Evolutionary conservation across 495 filamentous ascomycete genomes (phyloP).

Genomic region (Penicillium longicatenatum): DNA sequence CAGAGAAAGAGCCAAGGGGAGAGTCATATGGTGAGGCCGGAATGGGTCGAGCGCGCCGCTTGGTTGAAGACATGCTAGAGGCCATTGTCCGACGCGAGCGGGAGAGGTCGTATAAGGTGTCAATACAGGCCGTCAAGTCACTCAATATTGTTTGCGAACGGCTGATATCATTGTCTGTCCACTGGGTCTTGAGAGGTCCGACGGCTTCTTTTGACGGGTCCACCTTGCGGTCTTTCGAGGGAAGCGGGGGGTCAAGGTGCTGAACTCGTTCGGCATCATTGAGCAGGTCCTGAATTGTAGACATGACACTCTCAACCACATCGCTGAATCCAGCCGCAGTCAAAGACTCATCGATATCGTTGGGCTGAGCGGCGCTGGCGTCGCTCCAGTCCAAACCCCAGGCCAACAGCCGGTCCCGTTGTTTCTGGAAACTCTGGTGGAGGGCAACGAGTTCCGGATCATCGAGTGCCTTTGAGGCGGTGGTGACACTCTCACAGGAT

Average conservation of each 20-base stretch:
- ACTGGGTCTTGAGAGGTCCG: constrained; percentile 44
- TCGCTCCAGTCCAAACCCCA: constrained; percentile 95
- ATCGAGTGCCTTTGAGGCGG: constrained; percentile 60
- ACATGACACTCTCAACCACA: constrained; percentile 85
- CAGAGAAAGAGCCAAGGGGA: constrained; percentile 31
- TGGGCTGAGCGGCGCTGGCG: constrained; percentile 61
- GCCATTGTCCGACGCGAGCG: constrained; percentile 61
- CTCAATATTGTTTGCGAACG: constrained; percentile 63
- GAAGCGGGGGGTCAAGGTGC: constrained; percentile 49
- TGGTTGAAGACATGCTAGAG: constrained; percentile 42
- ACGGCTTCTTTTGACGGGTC: constrained; percentile 42
- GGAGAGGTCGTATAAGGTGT: constrained; percentile 86
- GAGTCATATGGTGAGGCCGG: constrained; percentile 31
- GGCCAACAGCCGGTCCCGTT: constrained; percentile 67
- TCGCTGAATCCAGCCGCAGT: constrained; percentile 83
- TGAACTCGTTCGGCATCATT: constrained; percentile 84
- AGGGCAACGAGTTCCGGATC: constrained; percentile 56
- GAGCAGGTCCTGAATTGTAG: constrained; percentile 82
- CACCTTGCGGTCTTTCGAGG: constrained; percentile 39
- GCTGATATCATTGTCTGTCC: constrained; percentile 53
- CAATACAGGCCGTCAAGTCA: constrained; percentile 82
- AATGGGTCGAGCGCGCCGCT: constrained; percentile 34
- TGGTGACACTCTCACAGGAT: constrained; percentile 79
- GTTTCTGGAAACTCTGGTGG: constrained; percentile 58
- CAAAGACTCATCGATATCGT: constrained; percentile 82